Percentiles rank a stretch among this genome's conserved stretches.
Evolutionary conservation across 495 filamentous ascomycete genomes (phyloP).

Genomic region (Patellaria atrata): DNA sequence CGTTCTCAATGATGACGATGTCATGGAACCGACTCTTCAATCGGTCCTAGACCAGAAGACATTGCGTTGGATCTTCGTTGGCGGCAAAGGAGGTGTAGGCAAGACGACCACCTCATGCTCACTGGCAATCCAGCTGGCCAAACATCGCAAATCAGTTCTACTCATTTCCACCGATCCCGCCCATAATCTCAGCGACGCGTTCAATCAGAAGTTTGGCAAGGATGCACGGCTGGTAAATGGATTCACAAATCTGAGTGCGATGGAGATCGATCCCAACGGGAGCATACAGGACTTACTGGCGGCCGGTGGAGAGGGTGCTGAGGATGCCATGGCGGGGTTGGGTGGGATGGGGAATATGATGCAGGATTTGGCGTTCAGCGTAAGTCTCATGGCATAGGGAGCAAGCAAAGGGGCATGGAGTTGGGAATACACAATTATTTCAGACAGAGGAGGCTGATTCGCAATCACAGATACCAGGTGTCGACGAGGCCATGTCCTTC

Average conservation of each 20-base stretch:
- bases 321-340: conserved; percentile 49
- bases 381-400: conserved; percentile 29
- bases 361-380: conserved; percentile 57
- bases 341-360: conserved; percentile 59
- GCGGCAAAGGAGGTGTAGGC: conserved; percentile 97
- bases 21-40: conserved; percentile 83
- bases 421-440: conserved; percentile 12
- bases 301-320: conserved; percentile 57
- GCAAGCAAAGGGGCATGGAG: not conserved
- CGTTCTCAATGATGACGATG: conserved; percentile 52
- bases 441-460: no score
- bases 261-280: conserved; percentile 99
- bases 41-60: conserved; percentile 85
- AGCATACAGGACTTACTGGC: conserved; percentile 91
- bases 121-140: conserved; percentile 94
- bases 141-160: conserved; percentile 84
- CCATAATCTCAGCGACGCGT: conserved; percentile 96
- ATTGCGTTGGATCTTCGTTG: conserved; percentile 98
- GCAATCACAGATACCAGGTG: conserved; percentile 88
- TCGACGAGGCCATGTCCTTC: conserved; percentile 99
- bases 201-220: conserved; percentile 98
- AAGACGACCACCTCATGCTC: conserved; percentile 99
- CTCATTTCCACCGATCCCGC: conserved; percentile 97
- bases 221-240: conserved; percentile 86
- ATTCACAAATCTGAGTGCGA: conserved; percentile 86